These are phyloP conservation scores for Thielaviopsis ethacetica DNA, from an alignment of 2,329 filamentous ascomycete species.

Conservation along the genomic window DNA sequence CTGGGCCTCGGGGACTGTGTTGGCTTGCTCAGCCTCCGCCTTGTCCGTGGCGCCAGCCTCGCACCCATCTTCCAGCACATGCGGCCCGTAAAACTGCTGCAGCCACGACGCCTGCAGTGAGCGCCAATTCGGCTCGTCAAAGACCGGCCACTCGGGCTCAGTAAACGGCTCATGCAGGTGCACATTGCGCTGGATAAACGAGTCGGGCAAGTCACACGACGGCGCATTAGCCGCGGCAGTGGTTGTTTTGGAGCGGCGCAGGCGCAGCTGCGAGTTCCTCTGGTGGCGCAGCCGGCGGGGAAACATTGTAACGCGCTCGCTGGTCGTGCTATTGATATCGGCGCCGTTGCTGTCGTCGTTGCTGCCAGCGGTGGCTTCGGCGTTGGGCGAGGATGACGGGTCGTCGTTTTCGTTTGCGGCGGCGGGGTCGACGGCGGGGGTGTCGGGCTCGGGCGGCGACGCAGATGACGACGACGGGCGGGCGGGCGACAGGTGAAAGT, in stretches of 20 bases:
- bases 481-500: background rate
- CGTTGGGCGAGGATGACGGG: background rate
- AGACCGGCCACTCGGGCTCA: constrained; percentile 8
- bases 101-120: constrained; percentile 9
- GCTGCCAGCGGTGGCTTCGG: background rate
- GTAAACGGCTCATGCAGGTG: constrained; percentile 9
- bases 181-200: constrained; percentile 6
- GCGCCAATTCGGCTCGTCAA: constrained; percentile 10
- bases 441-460: background rate
- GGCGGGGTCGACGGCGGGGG: background rate
- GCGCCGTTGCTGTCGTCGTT: background rate
- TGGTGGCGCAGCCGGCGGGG: constrained; percentile 7
- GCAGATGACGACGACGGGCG: background rate
- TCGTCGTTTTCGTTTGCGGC: background rate
- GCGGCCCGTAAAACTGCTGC: constrained; percentile 10
- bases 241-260: background rate
- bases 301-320: constrained; percentile 5
- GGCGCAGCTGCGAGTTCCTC: background rate
- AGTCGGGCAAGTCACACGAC: constrained; percentile 1
- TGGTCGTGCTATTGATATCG: background rate
- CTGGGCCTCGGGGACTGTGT: background rate
- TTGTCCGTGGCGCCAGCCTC: background rate
- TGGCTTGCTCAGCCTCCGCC: background rate
- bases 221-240: background rate
- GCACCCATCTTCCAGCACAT: background rate